phyloP scores from a whole-genome alignment of 1,284 basidiomycete species.

The Boletellus dicymbophilus region DNA sequence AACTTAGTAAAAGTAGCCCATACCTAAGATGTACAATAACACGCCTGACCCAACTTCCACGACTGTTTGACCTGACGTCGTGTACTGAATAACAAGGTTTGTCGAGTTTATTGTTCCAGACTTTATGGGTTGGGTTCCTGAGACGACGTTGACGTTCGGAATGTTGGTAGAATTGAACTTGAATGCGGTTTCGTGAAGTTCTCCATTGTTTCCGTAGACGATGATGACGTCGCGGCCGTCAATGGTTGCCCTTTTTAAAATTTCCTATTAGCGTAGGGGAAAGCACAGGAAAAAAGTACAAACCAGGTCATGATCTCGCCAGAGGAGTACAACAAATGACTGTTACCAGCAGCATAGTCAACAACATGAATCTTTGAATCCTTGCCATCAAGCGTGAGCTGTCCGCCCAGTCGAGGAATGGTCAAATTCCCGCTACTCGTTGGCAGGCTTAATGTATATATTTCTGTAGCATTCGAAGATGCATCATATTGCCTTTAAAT shows the following conservation, averaged over 20 bases:
- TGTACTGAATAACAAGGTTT: slow-evolving; percentile 44
- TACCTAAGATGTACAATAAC: slow-evolving; percentile 48
- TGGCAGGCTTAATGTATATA: slow-evolving; percentile 36
- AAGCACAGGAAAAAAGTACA: not conserved
- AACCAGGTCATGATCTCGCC: slow-evolving; percentile 52
- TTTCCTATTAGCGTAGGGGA: slow-evolving; percentile 1
- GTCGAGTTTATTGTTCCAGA: slow-evolving; percentile 35
- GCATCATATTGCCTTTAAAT: slow-evolving; percentile 17
- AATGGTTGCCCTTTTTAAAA: slow-evolving; percentile 51
- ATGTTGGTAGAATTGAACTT: slow-evolving; percentile 28
- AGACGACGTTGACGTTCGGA: slow-evolving; percentile 38
- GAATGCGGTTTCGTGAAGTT: slow-evolving; percentile 52
- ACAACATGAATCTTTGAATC: slow-evolving; percentile 54
- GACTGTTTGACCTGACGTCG: slow-evolving; percentile 45
- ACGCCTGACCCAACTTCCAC: slow-evolving; percentile 40
- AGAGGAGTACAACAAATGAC: slow-evolving; percentile 48
- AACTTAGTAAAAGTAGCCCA: slow-evolving; percentile 4
- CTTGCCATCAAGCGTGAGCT: slow-evolving; percentile 43
- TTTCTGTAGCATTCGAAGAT: slow-evolving; percentile 11
- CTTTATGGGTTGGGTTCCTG: slow-evolving; percentile 40
- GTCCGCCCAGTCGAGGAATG: slow-evolving; percentile 43
- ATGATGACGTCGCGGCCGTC: slow-evolving; percentile 49
- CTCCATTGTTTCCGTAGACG: slow-evolving; percentile 48
- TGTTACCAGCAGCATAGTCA: slow-evolving; percentile 47
- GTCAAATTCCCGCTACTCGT: slow-evolving; percentile 45